phyloP scores from a whole-genome alignment of 306 rosid species.

The Vachellia pachyceras region DNA sequence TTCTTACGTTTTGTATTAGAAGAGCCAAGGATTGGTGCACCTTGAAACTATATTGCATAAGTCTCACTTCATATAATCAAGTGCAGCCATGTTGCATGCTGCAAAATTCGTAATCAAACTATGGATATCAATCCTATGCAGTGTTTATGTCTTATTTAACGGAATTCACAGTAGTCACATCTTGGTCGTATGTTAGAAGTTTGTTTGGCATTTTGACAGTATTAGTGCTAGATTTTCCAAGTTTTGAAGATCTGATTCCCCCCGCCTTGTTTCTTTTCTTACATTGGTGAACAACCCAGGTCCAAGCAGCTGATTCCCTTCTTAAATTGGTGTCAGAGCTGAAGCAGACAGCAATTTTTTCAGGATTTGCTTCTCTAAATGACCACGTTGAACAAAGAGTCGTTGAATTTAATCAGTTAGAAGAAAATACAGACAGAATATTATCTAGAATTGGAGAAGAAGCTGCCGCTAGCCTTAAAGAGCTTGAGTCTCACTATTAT shows the following conservation, averaged over 20 bases:
- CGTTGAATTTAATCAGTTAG: slow-evolving; percentile 71
- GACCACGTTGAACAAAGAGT: slow-evolving; percentile 89
- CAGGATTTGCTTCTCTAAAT: slow-evolving; percentile 92
- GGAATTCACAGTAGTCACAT: background rate
- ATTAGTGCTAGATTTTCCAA: background rate
- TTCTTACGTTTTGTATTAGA: slow-evolving; percentile 9
- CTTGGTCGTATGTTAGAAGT: background rate
- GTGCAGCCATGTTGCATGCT: background rate
- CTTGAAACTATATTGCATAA: background rate
- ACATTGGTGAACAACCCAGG: slow-evolving; percentile 47
- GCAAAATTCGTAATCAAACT: background rate
- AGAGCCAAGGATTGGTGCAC: background rate
- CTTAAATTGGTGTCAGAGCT: slow-evolving; percentile 83
- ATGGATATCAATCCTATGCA: background rate
- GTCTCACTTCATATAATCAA: background rate
- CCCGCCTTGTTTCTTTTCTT: background rate
- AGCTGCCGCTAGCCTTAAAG: slow-evolving; percentile 83
- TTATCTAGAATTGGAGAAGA: slow-evolving; percentile 82
- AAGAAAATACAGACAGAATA: slow-evolving; percentile 64
- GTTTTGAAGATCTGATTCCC: background rate
- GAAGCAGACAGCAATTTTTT: slow-evolving; percentile 92
- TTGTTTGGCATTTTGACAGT: slow-evolving; percentile 13
- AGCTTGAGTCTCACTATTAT: slow-evolving; percentile 80
- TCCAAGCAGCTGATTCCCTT: slow-evolving; percentile 84
- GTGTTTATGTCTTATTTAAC: background rate